Evolutionary conservation across 345 rosid species (phyloP), one percentile per base, ranked within the genome.

Genomic region (Chamaenerion angustifolium): DNA sequence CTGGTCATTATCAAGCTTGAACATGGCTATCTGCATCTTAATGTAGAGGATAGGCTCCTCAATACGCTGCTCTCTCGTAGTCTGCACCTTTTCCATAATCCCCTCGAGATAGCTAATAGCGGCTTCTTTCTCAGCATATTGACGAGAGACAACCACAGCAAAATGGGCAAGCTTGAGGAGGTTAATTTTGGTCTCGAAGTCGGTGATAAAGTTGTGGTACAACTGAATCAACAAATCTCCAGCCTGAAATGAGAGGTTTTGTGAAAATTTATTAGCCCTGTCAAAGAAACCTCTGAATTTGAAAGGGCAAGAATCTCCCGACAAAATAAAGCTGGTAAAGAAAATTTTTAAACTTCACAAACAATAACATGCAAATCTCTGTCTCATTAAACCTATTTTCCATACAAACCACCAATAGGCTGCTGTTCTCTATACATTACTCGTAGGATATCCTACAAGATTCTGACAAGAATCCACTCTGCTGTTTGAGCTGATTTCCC

Each of bases 121-220:
- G 60, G 97, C 94, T 64, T 88, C 94, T 72, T 83, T 93, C 85
- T 85, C 97, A 35, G 83, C 6, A 75, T 88, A 88, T 67, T 76
- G 97, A 55, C 88, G 68, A 14, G 99, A 93, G 56, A 93, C 94
- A 40, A 85, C 80, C 44, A 81, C 95, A 35, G 97, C 85, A 61
- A 93, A 88, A 64, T 88, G 99, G 0, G 97, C 95, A 62, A 93
- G 97, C 81, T 88, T 93, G 62, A 93, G 83, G 51, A 78, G 99
- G 64, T 93, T 93, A 68, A 93, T 88, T 79, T 85, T 93, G 44
- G 95, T 88, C 83, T 88, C 99, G 48, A 93, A 93, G 56, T 93
- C 99, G 0, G 92, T 77, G 61, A 93, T 88, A 64, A 93, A 93
- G 70, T 88, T 88, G 56, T 88, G 76, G 58, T 93, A 88, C 23